Evolutionary conservation across 805 yeast genomes (phyloP).

Genomic region (Wickerhamiella alocasiicola): DNA sequence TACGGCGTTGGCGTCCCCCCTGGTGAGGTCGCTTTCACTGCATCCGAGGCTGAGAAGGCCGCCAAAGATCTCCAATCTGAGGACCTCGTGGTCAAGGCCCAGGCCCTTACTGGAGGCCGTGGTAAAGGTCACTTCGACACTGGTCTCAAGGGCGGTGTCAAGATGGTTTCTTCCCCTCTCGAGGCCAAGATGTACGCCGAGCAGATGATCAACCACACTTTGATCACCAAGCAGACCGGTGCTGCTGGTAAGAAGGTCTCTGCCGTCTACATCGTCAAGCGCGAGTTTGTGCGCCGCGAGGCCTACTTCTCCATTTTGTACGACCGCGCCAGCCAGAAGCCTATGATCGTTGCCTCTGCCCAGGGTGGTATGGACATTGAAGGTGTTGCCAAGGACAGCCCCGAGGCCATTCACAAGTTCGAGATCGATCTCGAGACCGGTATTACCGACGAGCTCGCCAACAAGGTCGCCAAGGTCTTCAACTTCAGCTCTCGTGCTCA

Average conservation of each 20-base stretch:
- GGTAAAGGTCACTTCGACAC: constrained; percentile 97
- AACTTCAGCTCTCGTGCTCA: constrained; percentile 71
- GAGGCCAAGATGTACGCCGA: constrained; percentile 78
- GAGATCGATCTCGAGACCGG: constrained; percentile 66
- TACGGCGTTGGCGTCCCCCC: constrained; percentile 86
- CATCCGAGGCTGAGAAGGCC: constrained; percentile 73
- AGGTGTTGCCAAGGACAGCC: constrained; percentile 88
- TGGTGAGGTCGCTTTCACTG: constrained; percentile 83
- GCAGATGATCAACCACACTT: constrained; percentile 83
- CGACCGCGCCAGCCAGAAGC: constrained; percentile 85
- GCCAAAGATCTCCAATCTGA: constrained; percentile 62
- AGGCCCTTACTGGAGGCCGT: constrained; percentile 98
- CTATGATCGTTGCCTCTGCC: constrained; percentile 88
- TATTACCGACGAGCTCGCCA: constrained; percentile 65
- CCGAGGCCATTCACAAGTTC: constrained; percentile 83
- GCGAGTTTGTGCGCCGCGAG: constrained; percentile 87
- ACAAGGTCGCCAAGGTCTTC: constrained; percentile 61
- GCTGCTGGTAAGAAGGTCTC: constrained; percentile 94
- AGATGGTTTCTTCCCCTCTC: constrained; percentile 70
- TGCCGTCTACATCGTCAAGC: constrained; percentile 90
- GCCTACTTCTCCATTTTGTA: constrained; percentile 88
- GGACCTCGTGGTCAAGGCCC: constrained; percentile 93
- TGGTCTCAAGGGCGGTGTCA: constrained; percentile 92
- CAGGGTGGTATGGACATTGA: constrained; percentile 99
- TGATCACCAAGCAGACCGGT: constrained; percentile 97